Percentiles rank a stretch among this genome's conserved stretches.
phyloP scores from a whole-genome alignment of 2,329 filamentous ascomycete species.

The Calonectria leucothoes region DNA sequence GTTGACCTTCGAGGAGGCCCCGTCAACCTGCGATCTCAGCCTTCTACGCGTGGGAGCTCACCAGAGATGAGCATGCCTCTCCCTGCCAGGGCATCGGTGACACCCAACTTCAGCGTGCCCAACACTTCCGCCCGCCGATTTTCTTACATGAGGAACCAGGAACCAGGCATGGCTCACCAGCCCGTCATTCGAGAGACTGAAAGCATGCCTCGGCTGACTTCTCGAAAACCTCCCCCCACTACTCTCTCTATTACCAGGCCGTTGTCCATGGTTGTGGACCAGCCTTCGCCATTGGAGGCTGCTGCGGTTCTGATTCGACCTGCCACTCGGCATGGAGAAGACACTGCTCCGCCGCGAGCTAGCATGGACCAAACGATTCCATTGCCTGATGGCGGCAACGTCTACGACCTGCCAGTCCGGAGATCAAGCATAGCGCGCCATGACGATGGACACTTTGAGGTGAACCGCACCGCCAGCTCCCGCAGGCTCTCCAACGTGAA shows the following conservation, averaged over 20 bases:
- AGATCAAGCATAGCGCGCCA: constrained; percentile 37
- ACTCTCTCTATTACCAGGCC: constrained; percentile 61
- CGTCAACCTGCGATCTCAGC: constrained; percentile 37
- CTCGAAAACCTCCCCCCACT: constrained; percentile 53
- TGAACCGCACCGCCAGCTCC: constrained; percentile 36
- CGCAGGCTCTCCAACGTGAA: constrained; percentile 47
- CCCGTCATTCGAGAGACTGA: constrained; percentile 29
- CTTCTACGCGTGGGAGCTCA: constrained; percentile 33
- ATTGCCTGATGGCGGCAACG: constrained; percentile 23
- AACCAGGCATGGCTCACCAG: constrained; percentile 27
- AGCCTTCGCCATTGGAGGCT: constrained; percentile 55
- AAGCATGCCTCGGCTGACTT: constrained; percentile 24
- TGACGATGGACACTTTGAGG: constrained; percentile 29
- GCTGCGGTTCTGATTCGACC: constrained; percentile 38
- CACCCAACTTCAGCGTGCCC: constrained; percentile 67
- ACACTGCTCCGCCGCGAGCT: constrained; percentile 23
- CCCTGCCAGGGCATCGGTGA: constrained; percentile 29
- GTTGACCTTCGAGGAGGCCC: constrained; percentile 52
- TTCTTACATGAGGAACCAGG: constrained; percentile 50
- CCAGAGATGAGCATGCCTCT: constrained; percentile 17
- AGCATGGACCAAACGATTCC: constrained; percentile 30
- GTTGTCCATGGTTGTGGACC: constrained; percentile 66
- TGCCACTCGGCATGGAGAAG: constrained; percentile 43
- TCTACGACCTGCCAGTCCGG: constrained; percentile 33
- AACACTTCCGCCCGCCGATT: constrained; percentile 58